phyloP scores from a whole-genome alignment of 495 filamentous ascomycete species.

The Melanomma pulvis-pyrius region DNA sequence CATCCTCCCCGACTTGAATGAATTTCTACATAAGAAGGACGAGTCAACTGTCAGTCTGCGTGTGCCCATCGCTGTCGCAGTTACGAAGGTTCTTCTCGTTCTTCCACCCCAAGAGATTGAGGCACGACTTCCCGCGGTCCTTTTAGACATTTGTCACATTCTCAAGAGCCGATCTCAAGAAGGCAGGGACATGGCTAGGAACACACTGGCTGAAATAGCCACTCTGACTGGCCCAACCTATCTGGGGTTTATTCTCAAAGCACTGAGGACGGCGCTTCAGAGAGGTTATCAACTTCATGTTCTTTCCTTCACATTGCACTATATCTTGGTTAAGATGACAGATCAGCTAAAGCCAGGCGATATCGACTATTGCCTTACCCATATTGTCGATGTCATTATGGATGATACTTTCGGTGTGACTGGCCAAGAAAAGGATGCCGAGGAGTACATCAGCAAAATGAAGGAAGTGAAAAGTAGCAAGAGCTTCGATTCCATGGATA shows the following conservation, averaged over 20 bases:
- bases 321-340: slow-evolving; percentile 68
- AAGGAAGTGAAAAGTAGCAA: slow-evolving; percentile 98
- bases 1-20: slow-evolving; percentile 73
- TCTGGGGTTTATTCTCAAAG: slow-evolving; percentile 90
- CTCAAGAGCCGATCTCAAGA: slow-evolving; percentile 87
- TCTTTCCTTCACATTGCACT: slow-evolving; percentile 91
- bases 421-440: slow-evolving; percentile 97
- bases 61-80: slow-evolving; percentile 81
- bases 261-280: slow-evolving; percentile 77
- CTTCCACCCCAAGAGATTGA: slow-evolving; percentile 72
- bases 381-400: slow-evolving; percentile 84
- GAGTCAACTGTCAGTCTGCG: slow-evolving; percentile 89
- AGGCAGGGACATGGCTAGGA: slow-evolving; percentile 84
- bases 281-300: slow-evolving; percentile 93
- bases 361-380: slow-evolving; percentile 81
- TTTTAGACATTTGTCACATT: slow-evolving; percentile 91
- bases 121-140: slow-evolving; percentile 73
- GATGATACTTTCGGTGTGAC: slow-evolving; percentile 95
- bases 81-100: slow-evolving; percentile 80
- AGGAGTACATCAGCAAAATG: slow-evolving; percentile 93
- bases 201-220: slow-evolving; percentile 81
- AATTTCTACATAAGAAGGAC: slow-evolving; percentile 90
- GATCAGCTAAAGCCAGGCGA: slow-evolving; percentile 78
- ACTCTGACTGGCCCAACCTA: slow-evolving; percentile 76
- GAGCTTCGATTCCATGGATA: slow-evolving; percentile 95